A percentile compares a stretch with the other conserved stretches of the same genome.
phyloP scores from a whole-genome alignment of 2,329 filamentous ascomycete genomes.

The Fusarium continuum region DNA sequence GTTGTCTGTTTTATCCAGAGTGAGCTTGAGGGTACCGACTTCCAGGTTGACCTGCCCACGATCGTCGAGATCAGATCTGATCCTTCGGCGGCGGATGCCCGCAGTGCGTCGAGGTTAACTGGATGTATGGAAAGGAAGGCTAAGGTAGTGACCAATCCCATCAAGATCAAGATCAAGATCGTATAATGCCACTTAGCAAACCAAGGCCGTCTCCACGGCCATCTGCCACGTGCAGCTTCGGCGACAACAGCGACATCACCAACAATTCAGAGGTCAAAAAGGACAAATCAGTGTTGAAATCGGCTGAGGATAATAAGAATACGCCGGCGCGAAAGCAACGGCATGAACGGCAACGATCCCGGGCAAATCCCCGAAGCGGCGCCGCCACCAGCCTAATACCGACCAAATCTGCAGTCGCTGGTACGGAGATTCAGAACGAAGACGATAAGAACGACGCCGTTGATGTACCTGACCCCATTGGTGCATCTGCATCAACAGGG shows the following conservation, averaged over 20 bases:
- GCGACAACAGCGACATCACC: slow-evolving; percentile 9
- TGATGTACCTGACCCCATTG: slow-evolving; percentile 20
- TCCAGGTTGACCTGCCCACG: slow-evolving; percentile 1
- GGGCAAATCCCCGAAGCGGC: slow-evolving; percentile 27
- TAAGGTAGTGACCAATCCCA: not conserved
- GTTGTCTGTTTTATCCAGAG: slow-evolving; percentile 1
- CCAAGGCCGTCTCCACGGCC: slow-evolving; percentile 31
- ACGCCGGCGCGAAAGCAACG: slow-evolving; percentile 9
- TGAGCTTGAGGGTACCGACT: slow-evolving; percentile 11
- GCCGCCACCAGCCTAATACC: slow-evolving; percentile 6
- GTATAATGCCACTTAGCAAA: slow-evolving; percentile 39
- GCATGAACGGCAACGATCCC: slow-evolving; percentile 22
- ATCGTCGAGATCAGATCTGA: slow-evolving; percentile 16
- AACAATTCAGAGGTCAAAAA: slow-evolving; percentile 14
- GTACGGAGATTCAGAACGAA: not conserved
- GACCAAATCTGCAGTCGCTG: not conserved
- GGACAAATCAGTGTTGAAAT: not conserved
- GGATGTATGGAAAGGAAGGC: slow-evolving; percentile 3
- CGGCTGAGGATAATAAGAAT: slow-evolving; percentile 25
- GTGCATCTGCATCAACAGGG: slow-evolving; percentile 14
- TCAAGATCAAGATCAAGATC: not conserved
- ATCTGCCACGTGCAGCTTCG: slow-evolving; percentile 17
- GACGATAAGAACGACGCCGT: slow-evolving; percentile 7
- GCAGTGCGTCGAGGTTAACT: slow-evolving; percentile 4
- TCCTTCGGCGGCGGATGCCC: slow-evolving; percentile 26